Evolutionary conservation across 1,284 basidiomycete genomes (phyloP).

Genomic region (Naganishia sp.): DNA sequence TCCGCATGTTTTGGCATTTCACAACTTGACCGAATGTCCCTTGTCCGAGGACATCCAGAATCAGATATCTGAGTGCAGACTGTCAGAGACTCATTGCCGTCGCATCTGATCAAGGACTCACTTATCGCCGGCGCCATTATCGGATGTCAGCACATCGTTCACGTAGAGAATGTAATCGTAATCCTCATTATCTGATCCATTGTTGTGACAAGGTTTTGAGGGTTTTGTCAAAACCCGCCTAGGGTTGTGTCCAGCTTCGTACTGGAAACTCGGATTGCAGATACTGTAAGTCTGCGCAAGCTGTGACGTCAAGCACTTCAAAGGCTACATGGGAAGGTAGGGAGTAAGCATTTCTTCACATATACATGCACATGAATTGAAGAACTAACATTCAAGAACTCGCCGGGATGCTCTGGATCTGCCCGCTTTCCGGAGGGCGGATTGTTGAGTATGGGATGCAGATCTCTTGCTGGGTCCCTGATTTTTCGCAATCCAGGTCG

Average conservation of each 20-base stretch:
- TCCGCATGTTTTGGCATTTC: slow-evolving; percentile 99
- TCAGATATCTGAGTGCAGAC: slow-evolving; percentile 73
- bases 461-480: slow-evolving; percentile 41
- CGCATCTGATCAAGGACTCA: slow-evolving; percentile 54
- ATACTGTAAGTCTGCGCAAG: slow-evolving; percentile 86
- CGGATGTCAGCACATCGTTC: slow-evolving; percentile 89
- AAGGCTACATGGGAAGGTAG: slow-evolving; percentile 60
- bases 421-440: slow-evolving; percentile 46
- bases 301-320: slow-evolving; percentile 81
- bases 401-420: slow-evolving; percentile 48
- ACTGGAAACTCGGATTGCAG: slow-evolving; percentile 88
- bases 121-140: slow-evolving; percentile 77
- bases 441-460: slow-evolving; percentile 43
- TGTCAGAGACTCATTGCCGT: not conserved
- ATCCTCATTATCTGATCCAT: slow-evolving; percentile 94
- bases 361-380: not conserved
- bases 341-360: slow-evolving; percentile 4
- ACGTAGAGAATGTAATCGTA: slow-evolving; percentile 97
- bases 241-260: slow-evolving; percentile 89
- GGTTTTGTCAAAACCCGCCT: slow-evolving; percentile 92
- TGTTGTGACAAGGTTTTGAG: slow-evolving; percentile 87
- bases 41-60: slow-evolving; percentile 95
- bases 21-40: slow-evolving; percentile 99
- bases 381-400: slow-evolving; percentile 50
- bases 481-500: slow-evolving; percentile 47